Base-by-base conservation (phyloP, 768 basidiomycete genomes). In the Rickenella mellea region DNA sequence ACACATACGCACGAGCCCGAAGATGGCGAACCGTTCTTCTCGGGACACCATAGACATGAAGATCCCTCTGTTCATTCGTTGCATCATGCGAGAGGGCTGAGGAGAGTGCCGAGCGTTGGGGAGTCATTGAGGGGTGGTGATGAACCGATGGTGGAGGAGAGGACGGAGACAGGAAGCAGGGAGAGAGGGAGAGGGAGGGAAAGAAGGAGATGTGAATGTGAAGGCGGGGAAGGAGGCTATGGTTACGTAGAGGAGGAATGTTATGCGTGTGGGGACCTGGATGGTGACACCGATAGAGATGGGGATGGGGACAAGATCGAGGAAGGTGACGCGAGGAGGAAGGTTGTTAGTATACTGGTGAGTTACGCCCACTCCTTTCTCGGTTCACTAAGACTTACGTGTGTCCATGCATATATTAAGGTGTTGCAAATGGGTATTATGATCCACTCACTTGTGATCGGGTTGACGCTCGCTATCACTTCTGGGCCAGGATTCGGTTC, bases 341-440 rank as follows among this genome's bases (percentile, higher is more conserved):
- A 86, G 51, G 64, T 90, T 31, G 71, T 90, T 38, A 80, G 85
- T 2, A 80, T 87, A 42, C 63, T 89, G 26, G 85, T 86, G 46
- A 42, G 76, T 61, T 20, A n/a, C n/a, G n/a, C n/a, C n/a, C n/a
- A n/a, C n/a, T n/a, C 27, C 33, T 28, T 39, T 42, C 29, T 25
- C 26, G 14, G 24, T 11, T 37, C 37, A 27, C 22, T 19, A 24
- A 28, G 17, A 10, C 20, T 17, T 45, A 8, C 4, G 27, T 20
- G 14, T 14, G 19, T 20, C 21, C 21, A 35, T 22, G 10, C 29
- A 31, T 40, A 27, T 37, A 27, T 35, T 7, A 9, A 88, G 85
- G 77, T 86, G 25, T 65, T 93, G 27, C 83, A 93, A 72, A 53
- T 83, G 2, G 77, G 90, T 35, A 86, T 93, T 51, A 83, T 92